Percentiles rank a stretch among this genome's conserved stretches.
Evolutionary conservation across 148 eudicot species (phyloP).

Genomic region (Rhododendron henanense): DNA sequence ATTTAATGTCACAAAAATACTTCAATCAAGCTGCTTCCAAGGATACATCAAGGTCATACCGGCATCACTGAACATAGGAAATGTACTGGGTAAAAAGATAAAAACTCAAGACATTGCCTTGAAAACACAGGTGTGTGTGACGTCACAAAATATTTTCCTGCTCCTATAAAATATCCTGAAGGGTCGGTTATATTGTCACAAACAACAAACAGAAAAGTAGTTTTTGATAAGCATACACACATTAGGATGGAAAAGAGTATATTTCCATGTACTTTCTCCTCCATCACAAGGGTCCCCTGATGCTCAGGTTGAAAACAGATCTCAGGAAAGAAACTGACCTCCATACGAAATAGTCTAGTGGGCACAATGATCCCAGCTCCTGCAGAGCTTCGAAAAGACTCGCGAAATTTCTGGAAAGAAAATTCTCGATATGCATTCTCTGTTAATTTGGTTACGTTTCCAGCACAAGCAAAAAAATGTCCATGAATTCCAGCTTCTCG

Average conservation of each 20-base stretch:
- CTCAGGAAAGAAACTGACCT: conserved; percentile 47
- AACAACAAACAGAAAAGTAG: neutral
- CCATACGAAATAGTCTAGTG: conserved; percentile 81
- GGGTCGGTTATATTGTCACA: neutral
- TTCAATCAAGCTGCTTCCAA: neutral
- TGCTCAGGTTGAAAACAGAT: conserved; percentile 1
- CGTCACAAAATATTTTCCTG: neutral
- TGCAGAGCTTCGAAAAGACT: conserved; percentile 67
- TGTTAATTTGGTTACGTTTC: conserved; percentile 65
- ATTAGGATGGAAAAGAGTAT: neutral
- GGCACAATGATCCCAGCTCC: conserved; percentile 84
- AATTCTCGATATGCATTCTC: conserved; percentile 56
- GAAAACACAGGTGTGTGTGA: neutral
- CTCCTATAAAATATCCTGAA: neutral
- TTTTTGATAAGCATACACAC: neutral
- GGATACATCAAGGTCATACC: neutral
- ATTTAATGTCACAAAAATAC: neutral
- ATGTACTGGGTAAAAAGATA: neutral
- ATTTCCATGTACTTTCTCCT: neutral
- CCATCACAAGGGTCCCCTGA: neutral
- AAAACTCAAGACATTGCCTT: conserved; percentile 1
- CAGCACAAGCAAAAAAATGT: conserved; percentile 74
- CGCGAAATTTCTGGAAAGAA: conserved; percentile 45
- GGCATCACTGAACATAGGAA: neutral
- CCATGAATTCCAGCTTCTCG: conserved; percentile 84